Base-by-base conservation (phyloP, 2,329 filamentous ascomycete genomes). In the Fusarium heterosporum region DNA sequence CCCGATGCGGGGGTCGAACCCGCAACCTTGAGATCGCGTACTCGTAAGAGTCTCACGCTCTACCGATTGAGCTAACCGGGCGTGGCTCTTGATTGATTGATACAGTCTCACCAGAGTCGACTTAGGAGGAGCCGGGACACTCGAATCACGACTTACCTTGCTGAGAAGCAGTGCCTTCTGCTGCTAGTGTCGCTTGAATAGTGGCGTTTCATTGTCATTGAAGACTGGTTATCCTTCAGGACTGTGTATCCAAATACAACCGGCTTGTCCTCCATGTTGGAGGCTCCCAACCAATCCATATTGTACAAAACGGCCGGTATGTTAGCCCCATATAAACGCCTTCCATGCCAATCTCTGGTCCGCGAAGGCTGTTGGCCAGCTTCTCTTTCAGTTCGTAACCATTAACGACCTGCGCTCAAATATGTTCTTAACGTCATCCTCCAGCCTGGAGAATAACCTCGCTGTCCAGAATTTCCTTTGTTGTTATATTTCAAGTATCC, bases 1-100 rank as follows among this genome's bases (percentile, higher is more conserved):
- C 75, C 77, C 77, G 74, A 78, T 75, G 77, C 75, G 77, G 77
- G 77, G 78, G 76, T 83, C 81, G 82, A 84, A 85, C 84, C 81
- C 81, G 79, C 81, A 84, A 79, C 81, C 82, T 84, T 83, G 80
- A 84, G 82, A 62, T 46, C 61, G 72, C 48, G 67, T 63, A 68
- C 70, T 71, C 65, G 14, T 84, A 84, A 84, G 86, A 89, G 87
- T 88, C 87, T 87, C 83, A 87, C 86, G 85, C 86, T 89, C 86
- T 89, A 88, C 72, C 70, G 67, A 75, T 74, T 74, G 69, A 75
- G 69, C 71, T 74, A 22, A 50, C 38, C 32, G 32, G 43, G 32
- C 38, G 36, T 63, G 59, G 29, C 40, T 63, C 40, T 52, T 30
- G 45, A 42, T 64, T 68, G 42, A 46, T 64, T 66, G 45, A n/a